phyloP scores from a whole-genome alignment of 2,329 filamentous ascomycete species.

The Aureobasidium lini region DNA sequence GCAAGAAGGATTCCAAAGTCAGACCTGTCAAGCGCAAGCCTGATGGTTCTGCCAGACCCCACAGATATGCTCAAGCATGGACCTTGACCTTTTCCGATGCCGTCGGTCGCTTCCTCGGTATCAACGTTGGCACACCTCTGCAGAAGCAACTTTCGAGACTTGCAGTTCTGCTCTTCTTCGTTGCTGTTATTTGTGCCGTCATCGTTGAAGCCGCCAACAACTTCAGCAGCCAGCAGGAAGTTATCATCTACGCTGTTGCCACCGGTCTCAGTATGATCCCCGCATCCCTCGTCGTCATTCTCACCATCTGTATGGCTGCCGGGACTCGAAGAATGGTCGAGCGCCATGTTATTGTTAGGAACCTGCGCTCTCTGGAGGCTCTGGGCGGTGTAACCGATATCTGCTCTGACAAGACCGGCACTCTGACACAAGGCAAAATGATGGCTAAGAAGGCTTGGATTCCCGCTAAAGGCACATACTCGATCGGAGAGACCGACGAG shows the following conservation, averaged over 20 bases:
- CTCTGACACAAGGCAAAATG: slow-evolving; percentile 52
- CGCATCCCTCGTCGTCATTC: slow-evolving; percentile 37
- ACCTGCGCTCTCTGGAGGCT: slow-evolving; percentile 57
- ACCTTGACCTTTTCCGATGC: slow-evolving; percentile 49
- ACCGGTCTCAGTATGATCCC: slow-evolving; percentile 56
- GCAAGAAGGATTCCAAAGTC: slow-evolving; percentile 39
- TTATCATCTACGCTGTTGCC: slow-evolving; percentile 61
- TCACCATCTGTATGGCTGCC: slow-evolving; percentile 41
- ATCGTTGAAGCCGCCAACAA: slow-evolving; percentile 57
- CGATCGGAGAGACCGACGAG: slow-evolving; percentile 49
- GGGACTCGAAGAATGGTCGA: slow-evolving; percentile 58
- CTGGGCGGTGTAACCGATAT: slow-evolving; percentile 55
- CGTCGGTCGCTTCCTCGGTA: slow-evolving; percentile 55
- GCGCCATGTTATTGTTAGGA: slow-evolving; percentile 58
- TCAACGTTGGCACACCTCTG: slow-evolving; percentile 67
- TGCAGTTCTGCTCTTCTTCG: slow-evolving; percentile 65
- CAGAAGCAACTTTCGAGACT: slow-evolving; percentile 77
- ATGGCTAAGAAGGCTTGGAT: slow-evolving; percentile 56
- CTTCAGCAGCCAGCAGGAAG: slow-evolving; percentile 48
- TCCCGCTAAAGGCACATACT: slow-evolving; percentile 53
- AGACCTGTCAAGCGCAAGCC: slow-evolving; percentile 33
- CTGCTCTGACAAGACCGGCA: slow-evolving; percentile 64
- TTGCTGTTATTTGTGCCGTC: slow-evolving; percentile 60
- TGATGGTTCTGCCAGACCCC: slow-evolving; percentile 26
- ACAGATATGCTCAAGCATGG: slow-evolving; percentile 41